phyloP scores from a whole-genome alignment of 306 rosid species.

The Acacia melanoxylon region DNA sequence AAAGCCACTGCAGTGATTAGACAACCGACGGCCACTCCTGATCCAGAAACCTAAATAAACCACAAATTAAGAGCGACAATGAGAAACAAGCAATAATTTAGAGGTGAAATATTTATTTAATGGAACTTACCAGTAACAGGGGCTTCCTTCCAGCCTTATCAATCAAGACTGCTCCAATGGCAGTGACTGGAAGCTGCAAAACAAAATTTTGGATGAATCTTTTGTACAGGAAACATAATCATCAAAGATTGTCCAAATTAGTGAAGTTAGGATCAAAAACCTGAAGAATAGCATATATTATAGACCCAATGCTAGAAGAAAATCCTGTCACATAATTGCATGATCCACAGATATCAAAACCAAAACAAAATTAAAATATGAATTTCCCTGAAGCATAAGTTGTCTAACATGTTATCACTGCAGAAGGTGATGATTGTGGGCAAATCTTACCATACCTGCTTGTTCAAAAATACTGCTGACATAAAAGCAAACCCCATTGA shows the following conservation, averaged over 20 bases:
- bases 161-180: slow-evolving; percentile 56
- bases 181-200: slow-evolving; percentile 65
- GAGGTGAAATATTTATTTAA: not conserved
- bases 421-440: slow-evolving; percentile 1
- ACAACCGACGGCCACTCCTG: slow-evolving; percentile 72
- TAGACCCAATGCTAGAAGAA: slow-evolving; percentile 61
- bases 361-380: slow-evolving; percentile 4
- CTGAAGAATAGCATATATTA: slow-evolving; percentile 70
- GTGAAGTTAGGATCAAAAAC: slow-evolving; percentile 37
- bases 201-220: slow-evolving; percentile 13
- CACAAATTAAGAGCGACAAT: slow-evolving; percentile 23
- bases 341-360: not conserved
- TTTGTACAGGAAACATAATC: not conserved
- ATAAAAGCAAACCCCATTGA: slow-evolving; percentile 81
- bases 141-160: slow-evolving; percentile 90
- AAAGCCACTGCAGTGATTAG: slow-evolving; percentile 64
- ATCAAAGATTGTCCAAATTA: not conserved
- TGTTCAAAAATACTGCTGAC: slow-evolving; percentile 71
- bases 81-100: slow-evolving; percentile 15
- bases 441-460: slow-evolving; percentile 58
- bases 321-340: slow-evolving; percentile 52
- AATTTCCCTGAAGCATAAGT: slow-evolving; percentile 23
- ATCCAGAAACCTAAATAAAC: slow-evolving; percentile 63
- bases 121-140: slow-evolving; percentile 59
- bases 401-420: not conserved